phyloP scores from a whole-genome alignment of 202 grass and related monocot species.

The Cymbopogon flexuosus region DNA sequence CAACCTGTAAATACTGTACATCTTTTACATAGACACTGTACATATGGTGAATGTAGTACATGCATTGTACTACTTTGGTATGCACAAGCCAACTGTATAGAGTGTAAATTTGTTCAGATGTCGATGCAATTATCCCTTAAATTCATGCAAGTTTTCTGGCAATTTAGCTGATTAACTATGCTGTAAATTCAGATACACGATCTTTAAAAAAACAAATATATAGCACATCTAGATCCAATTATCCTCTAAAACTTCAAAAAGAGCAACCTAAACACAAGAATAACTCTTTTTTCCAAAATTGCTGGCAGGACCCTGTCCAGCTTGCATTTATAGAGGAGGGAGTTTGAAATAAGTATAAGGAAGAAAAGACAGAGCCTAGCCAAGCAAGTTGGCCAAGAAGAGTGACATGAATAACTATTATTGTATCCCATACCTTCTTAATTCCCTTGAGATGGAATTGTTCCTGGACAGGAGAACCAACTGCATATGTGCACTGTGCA shows the following conservation, averaged over 20 bases:
- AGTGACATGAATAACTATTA: neutral
- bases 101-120: neutral
- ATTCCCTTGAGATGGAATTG: neutral
- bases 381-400: no score
- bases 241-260: neutral
- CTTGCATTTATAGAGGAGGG: no score
- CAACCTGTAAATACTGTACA: neutral
- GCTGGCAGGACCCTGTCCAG: no score
- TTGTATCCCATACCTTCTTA: neutral
- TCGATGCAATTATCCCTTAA: neutral
- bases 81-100: neutral
- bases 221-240: neutral
- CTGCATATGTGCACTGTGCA: neutral
- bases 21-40: neutral
- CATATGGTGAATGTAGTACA: neutral
- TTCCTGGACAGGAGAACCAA: neutral
- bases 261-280: neutral
- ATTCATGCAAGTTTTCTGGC: neutral
- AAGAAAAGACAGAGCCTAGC: no score
- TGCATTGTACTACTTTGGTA: neutral
- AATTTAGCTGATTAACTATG: neutral
- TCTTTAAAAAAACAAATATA: neutral
- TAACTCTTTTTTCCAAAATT: neutral
- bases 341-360: no score
- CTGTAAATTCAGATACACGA: neutral